These are phyloP conservation scores for Acacia crassicarpa DNA, from an alignment of 306 rosid genomes.

Conservation along the genomic window DNA sequence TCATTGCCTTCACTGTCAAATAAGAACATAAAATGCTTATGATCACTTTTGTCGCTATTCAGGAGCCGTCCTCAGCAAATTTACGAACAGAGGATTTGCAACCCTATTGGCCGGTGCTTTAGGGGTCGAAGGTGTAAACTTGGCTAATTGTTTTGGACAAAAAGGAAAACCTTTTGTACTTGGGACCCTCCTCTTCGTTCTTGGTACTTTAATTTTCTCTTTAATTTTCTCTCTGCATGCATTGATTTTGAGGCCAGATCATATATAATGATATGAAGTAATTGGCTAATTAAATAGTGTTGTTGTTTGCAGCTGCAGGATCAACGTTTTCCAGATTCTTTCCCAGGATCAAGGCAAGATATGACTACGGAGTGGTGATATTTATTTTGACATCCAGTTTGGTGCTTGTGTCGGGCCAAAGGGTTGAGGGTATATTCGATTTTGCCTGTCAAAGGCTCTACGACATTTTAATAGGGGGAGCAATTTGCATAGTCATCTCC, in stretches of 20 bases:
- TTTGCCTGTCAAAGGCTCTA: conserved; percentile 71
- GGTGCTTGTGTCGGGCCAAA: conserved; percentile 70
- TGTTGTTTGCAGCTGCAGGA: conserved; percentile 54
- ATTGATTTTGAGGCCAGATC: not conserved
- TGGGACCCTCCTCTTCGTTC: conserved; percentile 71
- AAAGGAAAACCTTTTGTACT: conserved; percentile 67
- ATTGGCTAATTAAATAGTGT: not conserved
- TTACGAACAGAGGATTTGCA: conserved; percentile 80
- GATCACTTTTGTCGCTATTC: not conserved
- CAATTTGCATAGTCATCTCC: conserved; percentile 66
- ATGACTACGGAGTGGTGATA: conserved; percentile 80
- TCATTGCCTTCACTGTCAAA: not conserved
- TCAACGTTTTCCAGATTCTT: conserved; percentile 73
- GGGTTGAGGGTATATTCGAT: conserved; percentile 47
- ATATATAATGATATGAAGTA: not conserved
- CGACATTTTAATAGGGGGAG: conserved; percentile 67
- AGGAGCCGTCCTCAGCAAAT: conserved; percentile 86
- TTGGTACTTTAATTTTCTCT: conserved; percentile 55
- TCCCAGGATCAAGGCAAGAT: conserved; percentile 70
- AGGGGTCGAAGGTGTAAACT: conserved; percentile 75
- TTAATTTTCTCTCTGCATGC: not conserved
- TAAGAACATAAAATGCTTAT: not conserved
- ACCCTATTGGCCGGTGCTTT: conserved; percentile 77
- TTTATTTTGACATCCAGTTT: conserved; percentile 84
- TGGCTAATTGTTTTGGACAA: conserved; percentile 60